phyloP scores from a whole-genome alignment of 2,329 filamentous ascomycete species.

The Trichoderma breve region DNA sequence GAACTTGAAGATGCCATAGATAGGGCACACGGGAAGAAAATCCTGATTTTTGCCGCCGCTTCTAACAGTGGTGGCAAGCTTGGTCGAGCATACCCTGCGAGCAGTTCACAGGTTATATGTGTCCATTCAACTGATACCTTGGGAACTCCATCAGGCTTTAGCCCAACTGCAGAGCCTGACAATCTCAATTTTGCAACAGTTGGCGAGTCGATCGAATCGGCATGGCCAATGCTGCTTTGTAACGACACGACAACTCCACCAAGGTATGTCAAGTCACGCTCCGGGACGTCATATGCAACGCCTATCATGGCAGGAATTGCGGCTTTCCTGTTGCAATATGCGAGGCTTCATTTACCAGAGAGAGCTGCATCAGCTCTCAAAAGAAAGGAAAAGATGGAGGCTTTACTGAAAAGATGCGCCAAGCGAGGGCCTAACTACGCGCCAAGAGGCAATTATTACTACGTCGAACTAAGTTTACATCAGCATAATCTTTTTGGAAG shows the following conservation, averaged over 20 bases:
- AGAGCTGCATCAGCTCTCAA: neutral
- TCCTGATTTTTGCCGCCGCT: neutral
- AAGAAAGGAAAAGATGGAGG: neutral
- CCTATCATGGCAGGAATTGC: neutral
- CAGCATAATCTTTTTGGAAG: neutral
- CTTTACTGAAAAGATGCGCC: neutral
- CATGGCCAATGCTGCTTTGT: neutral
- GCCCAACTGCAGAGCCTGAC: neutral
- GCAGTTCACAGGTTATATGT: neutral
- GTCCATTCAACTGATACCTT: neutral
- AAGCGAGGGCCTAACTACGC: neutral
- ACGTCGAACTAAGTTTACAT: neutral
- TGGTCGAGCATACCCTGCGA: neutral
- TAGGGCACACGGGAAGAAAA: neutral
- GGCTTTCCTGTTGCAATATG: neutral
- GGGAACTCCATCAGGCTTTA: neutral
- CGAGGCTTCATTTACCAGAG: neutral
- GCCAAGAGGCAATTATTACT: neutral
- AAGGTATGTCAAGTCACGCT: neutral
- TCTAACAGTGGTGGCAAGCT: neutral
- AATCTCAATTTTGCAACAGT: neutral
- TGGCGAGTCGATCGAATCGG: neutral
- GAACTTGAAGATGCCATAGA: neutral
- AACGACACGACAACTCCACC: neutral
- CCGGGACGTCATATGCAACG: neutral